Conservation (phyloP, 2,329 filamentous ascomycete species). For the Sarocladium brachiariae region DNA sequence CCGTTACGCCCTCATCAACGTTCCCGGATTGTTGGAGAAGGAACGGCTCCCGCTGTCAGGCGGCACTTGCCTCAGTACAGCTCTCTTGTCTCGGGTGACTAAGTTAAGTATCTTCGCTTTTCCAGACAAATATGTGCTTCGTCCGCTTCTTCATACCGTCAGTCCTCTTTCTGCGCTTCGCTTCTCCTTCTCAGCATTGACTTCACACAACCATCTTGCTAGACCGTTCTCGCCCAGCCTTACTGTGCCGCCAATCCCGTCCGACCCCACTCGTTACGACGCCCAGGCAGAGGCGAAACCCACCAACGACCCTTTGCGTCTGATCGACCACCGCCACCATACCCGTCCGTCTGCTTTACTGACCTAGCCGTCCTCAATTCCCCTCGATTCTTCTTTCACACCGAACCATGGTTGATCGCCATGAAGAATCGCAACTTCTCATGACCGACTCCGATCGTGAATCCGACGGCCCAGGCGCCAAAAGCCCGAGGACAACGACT, state of each 20-base stretch:
- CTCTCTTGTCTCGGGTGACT: background rate
- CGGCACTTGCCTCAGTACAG: too few species aligned
- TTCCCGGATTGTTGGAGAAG: constrained; percentile 1
- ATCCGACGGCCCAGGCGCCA: constrained; percentile 14
- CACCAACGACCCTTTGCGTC: background rate
- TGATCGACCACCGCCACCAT: background rate
- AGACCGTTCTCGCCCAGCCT: background rate
- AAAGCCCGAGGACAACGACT: constrained; percentile 4
- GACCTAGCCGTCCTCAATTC: background rate
- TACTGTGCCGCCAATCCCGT: background rate
- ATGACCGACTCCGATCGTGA: constrained; percentile 27
- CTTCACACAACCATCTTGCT: background rate
- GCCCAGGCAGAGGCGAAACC: constrained; percentile 4
- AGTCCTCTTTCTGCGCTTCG: background rate
- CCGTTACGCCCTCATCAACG: background rate
- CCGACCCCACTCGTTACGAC: constrained; percentile 1
- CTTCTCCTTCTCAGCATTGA: background rate
- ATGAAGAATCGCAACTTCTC: constrained; percentile 32
- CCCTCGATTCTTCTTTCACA: background rate
- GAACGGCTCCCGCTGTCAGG: too few species aligned
- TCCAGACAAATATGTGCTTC: background rate
- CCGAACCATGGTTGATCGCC: constrained; percentile 24
- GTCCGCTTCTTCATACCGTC: background rate
- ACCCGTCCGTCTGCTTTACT: background rate
- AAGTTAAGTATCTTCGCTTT: background rate